Evolutionary conservation across 2,329 filamentous ascomycete species (phyloP).

Genomic region (Sphaerostilbella broomeana): DNA sequence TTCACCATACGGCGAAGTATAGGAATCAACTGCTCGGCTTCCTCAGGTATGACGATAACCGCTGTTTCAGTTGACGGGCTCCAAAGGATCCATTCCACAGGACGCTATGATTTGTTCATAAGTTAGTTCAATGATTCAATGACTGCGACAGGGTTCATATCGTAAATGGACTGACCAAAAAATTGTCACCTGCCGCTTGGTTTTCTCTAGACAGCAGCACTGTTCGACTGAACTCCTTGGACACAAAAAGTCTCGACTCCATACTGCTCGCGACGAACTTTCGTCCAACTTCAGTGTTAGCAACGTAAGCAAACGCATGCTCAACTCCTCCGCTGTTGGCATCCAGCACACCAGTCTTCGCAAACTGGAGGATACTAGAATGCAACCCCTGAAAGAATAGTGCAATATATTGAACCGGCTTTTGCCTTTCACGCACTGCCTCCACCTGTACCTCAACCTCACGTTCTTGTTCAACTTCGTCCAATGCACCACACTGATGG

Average conservation of each 20-base stretch:
- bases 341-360: conserved; percentile 32
- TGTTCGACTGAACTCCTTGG: conserved; percentile 19
- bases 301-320: conserved; percentile 36
- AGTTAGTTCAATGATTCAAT: neutral
- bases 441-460: conserved; percentile 56
- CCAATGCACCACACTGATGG: conserved; percentile 39
- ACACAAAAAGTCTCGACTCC: conserved; percentile 28
- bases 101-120: conserved; percentile 24
- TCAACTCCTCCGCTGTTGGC: neutral
- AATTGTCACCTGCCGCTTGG: conserved; percentile 2
- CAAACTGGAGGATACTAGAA: conserved; percentile 39
- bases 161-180: conserved; percentile 9
- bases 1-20: conserved; percentile 25
- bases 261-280: conserved; percentile 21
- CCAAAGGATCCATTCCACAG: conserved; percentile 58
- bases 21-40: conserved; percentile 50
- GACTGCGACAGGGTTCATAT: neutral
- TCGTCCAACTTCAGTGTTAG: conserved; percentile 27
- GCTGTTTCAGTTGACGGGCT: conserved; percentile 39
- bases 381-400: conserved; percentile 41
- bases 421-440: conserved; percentile 47
- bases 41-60: conserved; percentile 56
- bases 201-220: conserved; percentile 1
- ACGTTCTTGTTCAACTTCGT: conserved; percentile 55
- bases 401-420: conserved; percentile 33